A percentile compares a stretch with the other conserved stretches of the same genome.
These are phyloP conservation scores for Phanerochaete sordida DNA, from an alignment of 768 basidiomycete species.

Conservation along the genomic window DNA sequence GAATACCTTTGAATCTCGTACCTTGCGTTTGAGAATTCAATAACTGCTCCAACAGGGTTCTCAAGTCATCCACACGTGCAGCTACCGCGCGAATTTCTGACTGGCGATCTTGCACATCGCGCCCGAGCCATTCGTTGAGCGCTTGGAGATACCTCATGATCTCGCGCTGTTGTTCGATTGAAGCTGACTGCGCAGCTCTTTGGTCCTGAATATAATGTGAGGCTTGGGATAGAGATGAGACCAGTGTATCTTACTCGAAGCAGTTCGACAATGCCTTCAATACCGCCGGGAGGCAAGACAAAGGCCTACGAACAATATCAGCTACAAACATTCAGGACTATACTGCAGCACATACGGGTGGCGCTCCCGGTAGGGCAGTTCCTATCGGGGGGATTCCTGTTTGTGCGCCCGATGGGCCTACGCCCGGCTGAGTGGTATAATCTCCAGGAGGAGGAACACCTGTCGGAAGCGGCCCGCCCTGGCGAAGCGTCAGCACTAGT, in stretches of 20 bases:
- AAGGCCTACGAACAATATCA: constrained; percentile 40
- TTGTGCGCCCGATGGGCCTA: background rate
- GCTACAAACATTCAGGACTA: background rate
- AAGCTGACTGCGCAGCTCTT: constrained; percentile 66
- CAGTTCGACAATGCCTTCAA: constrained; percentile 68
- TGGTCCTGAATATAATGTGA: constrained; percentile 52
- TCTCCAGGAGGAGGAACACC: constrained; percentile 4
- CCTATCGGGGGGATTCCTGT: too few relatives aligned
- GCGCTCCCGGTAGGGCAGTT: background rate
- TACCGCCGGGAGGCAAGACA: constrained; percentile 56
- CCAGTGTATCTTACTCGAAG: constrained; percentile 46
- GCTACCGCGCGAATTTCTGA: constrained; percentile 65
- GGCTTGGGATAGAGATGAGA: background rate
- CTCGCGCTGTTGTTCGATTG: constrained; percentile 76
- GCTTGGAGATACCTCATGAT: constrained; percentile 75
- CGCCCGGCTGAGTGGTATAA: background rate
- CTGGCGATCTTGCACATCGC: constrained; percentile 78
- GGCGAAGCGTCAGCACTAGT: background rate
- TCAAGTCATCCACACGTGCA: constrained; percentile 52
- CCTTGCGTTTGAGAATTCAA: constrained; percentile 9
- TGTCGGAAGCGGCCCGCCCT: background rate
- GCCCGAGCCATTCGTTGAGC: constrained; percentile 75
- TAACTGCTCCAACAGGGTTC: constrained; percentile 21
- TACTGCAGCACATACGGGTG: background rate
- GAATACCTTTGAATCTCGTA: background rate